A percentile compares a stretch with the other conserved stretches of the same genome.
Evolutionary conservation across 2,329 filamentous ascomycete species (phyloP).

Genomic region (Alternaria consortialis): DNA sequence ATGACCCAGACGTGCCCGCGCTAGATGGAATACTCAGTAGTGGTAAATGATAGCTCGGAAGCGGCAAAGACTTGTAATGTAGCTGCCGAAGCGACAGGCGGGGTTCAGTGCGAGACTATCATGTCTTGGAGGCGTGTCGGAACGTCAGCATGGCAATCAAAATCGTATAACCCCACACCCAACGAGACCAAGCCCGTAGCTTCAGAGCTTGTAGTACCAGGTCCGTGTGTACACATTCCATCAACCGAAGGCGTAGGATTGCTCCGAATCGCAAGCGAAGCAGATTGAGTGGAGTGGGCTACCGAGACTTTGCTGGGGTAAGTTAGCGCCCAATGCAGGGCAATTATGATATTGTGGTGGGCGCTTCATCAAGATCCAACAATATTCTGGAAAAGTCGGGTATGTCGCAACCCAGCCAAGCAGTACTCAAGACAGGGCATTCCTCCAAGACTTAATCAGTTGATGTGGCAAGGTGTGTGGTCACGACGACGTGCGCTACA

Average conservation of each 20-base stretch:
- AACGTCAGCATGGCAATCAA: slow-evolving; percentile 4
- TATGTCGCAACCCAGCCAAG: neutral
- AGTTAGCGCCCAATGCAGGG: slow-evolving; percentile 17
- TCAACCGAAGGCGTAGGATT: slow-evolving; percentile 9
- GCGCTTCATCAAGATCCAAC: slow-evolving; percentile 7
- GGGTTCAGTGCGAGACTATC: neutral
- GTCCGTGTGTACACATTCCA: neutral
- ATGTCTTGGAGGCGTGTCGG: neutral
- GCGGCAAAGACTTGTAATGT: neutral
- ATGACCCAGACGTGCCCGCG: neutral
- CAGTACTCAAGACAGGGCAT: neutral
- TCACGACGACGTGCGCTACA: neutral
- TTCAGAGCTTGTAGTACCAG: neutral
- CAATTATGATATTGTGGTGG: slow-evolving; percentile 10
- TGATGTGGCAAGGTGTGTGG: too few relatives aligned
- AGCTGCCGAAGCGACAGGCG: neutral
- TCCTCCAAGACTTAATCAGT: neutral
- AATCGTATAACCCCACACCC: neutral
- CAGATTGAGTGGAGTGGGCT: neutral
- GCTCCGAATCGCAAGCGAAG: slow-evolving; percentile 14
- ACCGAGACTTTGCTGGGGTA: neutral
- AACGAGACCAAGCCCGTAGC: slow-evolving; percentile 14
- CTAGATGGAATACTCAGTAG: neutral
- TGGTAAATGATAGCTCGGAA: neutral
- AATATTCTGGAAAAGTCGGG: neutral